These are phyloP conservation scores for Fomitopsis serialis DNA, from an alignment of 768 basidiomycete species.

Conservation along the genomic window DNA sequence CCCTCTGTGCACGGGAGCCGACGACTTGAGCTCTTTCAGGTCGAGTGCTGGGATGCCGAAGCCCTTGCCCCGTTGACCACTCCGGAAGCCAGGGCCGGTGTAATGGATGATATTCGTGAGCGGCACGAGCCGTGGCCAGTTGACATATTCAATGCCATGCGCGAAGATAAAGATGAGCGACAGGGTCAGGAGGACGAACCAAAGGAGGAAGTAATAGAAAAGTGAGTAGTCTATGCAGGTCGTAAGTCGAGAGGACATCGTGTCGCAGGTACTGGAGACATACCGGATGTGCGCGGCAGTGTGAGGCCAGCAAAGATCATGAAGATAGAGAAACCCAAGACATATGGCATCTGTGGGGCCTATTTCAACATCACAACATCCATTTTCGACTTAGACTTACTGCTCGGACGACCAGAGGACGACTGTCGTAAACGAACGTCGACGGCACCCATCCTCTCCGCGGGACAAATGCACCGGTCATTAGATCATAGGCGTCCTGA, in stretches of 20 bases:
- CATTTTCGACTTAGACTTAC: constrained; percentile 40
- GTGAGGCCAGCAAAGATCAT: constrained; percentile 87
- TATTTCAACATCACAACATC: not conserved
- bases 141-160: constrained; percentile 93
- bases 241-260: constrained; percentile 3
- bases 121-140: constrained; percentile 87
- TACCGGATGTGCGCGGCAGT: constrained; percentile 83
- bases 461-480: constrained; percentile 91
- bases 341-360: constrained; percentile 75
- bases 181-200: constrained; percentile 59
- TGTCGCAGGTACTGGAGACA: constrained; percentile 23
- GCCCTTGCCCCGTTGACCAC: constrained; percentile 73
- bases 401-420: constrained; percentile 80
- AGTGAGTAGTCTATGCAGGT: constrained; percentile 68
- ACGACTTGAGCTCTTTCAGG: constrained; percentile 25
- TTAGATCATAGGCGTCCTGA: constrained; percentile 92
- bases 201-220: constrained; percentile 78
- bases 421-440: constrained; percentile 66
- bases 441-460: constrained; percentile 65
- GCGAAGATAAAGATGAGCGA: constrained; percentile 68
- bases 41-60: constrained; percentile 36
- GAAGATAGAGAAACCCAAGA: constrained; percentile 74
- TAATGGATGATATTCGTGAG: constrained; percentile 80
- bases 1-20: constrained; percentile 34
- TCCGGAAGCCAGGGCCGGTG: constrained; percentile 82